Base-by-base conservation (phyloP, 768 basidiomycete species). In the Lactarius pseudohatsudake region DNA sequence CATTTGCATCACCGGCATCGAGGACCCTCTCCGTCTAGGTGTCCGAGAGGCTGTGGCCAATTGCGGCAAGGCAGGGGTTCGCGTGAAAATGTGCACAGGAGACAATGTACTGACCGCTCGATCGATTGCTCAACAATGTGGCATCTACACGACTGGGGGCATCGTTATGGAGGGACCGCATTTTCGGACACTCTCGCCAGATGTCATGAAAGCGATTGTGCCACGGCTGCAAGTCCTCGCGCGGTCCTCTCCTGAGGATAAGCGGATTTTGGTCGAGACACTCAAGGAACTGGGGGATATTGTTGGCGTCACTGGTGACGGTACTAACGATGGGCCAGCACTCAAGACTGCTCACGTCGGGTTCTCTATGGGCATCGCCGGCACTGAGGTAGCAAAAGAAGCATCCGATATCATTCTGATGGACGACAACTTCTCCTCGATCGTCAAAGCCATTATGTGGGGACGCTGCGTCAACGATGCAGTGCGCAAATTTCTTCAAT, bases 401-500 rank as follows among this genome's bases (percentile, higher is more conserved):
- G 97, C 97, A 1, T 98, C 96, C 8, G 97, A 99, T 73, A 97
- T 99, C 74, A 96, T 98, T 72, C 86, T 98, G 50, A 97, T 97
- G 96, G 92, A 95, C 75, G 94, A 96, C 77, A 96, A 96, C 75
- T 98, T 99, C 75, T 80, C 93, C 4, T 96, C 93, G 2, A 96
- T 99, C 73, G 94, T 98, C 71, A 90, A 94, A 72, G 97, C 97
- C 64, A 97, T 98, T 72, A 95, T 97, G 82, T 98, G 97, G 96
- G 97, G 97, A 53, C 92, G 97, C 58, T 96, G 94, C 73, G 96
- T 99, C 69, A 99, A 98, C 76, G 97, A 99, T 73, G 88, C 96
- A 0, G 97, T 98, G 59, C 88, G 90, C 75, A 99, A 98, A 80
- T 99, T 98, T 80, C 75, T 99, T 66, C 96, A 98, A 79, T 97